Evolutionary conservation across 306 rosid species (phyloP), one percentile per base, ranked within the genome.

Genomic region (Hylodesmum podocarpum): DNA sequence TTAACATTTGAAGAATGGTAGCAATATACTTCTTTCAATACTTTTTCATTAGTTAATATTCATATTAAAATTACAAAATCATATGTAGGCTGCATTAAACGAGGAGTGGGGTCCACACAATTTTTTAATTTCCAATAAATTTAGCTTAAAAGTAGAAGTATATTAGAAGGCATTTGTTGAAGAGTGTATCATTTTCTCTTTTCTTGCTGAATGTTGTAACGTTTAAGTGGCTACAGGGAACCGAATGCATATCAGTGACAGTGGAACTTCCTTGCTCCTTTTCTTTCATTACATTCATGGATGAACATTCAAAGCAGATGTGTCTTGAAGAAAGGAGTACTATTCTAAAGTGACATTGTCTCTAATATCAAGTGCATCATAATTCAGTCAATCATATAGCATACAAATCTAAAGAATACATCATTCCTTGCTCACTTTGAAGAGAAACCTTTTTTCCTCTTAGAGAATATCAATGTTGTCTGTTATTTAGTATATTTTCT

Each of bases 391-490:
- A n/a, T n/a, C n/a, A n/a, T 36, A 21, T 54, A 72, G 24, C 77
- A 29, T 21, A 36, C 1, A 8, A 14, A 54, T 72, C 37, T 7
- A 72, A 70, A 50, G 40, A 10, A 44, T 43, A 43, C 39, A 14
- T 1, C 25, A 13, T 40, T 40, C 13, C 15, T 43, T 43, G 14
- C 36, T 51, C n/a, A 34, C 58, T 33, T 50, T 12, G 19, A 50
- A 8, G 22, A 24, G 21, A 16, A 51, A 12, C 39, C 8, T 37
- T n/a, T 46, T 58, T 18, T 6, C 59, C 47, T 46, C 46, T 22
- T 8, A 59, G 46, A 25, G 39, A 53, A 73, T 54, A 25, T 65
- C 65, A 75, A 61, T 68, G 34, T 4, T 81, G 58, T 67, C 28
- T 18, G 7, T 22, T 31, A 80, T 34, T 24, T 25, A 28, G 40